phyloP scores from a whole-genome alignment of 306 rosid species.

The Erythrophleum fordii region DNA sequence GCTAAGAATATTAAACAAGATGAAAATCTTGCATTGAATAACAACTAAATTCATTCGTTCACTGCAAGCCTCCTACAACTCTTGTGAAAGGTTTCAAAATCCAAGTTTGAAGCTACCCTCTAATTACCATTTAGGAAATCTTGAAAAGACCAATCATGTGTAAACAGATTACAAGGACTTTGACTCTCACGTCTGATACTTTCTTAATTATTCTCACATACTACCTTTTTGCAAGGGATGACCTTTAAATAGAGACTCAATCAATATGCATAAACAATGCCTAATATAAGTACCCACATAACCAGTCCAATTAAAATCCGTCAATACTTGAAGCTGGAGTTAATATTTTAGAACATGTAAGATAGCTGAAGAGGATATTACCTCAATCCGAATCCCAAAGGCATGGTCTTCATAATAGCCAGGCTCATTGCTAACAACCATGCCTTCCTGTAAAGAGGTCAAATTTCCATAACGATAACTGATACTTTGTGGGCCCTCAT shows the following conservation, averaged over 20 bases:
- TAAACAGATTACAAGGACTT: conserved; percentile 17
- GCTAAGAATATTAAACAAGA: conserved; percentile 25
- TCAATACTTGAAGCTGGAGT: conserved; percentile 21
- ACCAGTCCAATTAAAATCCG: conserved; percentile 25
- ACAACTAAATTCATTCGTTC: conserved; percentile 1
- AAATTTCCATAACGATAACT: conserved; percentile 87
- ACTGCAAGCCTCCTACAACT: conserved; percentile 17
- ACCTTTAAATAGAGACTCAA: conserved; percentile 15
- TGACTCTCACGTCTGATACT: conserved; percentile 11
- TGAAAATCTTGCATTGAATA: conserved; percentile 16
- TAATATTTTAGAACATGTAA: conserved; percentile 31
- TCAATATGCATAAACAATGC: conserved; percentile 10
- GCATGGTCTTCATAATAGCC: conserved; percentile 97
- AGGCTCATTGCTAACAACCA: conserved; percentile 97
- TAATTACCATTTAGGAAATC: conserved; percentile 14
- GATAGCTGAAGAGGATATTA: conserved; percentile 38
- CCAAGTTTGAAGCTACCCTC: conserved; percentile 8
- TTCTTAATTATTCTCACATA: conserved; percentile 18
- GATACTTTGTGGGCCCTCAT: conserved; percentile 96
- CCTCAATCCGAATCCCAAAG: conserved; percentile 96
- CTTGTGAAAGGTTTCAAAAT: conserved; percentile 26
- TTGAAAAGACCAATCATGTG: conserved; percentile 16
- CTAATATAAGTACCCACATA: conserved; percentile 19
- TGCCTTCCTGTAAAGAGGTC: conserved; percentile 75
- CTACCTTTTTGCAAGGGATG: conserved; percentile 13